Conservation (phyloP, 23 red algal genomes). For the Agarophyton chilense region DNA sequence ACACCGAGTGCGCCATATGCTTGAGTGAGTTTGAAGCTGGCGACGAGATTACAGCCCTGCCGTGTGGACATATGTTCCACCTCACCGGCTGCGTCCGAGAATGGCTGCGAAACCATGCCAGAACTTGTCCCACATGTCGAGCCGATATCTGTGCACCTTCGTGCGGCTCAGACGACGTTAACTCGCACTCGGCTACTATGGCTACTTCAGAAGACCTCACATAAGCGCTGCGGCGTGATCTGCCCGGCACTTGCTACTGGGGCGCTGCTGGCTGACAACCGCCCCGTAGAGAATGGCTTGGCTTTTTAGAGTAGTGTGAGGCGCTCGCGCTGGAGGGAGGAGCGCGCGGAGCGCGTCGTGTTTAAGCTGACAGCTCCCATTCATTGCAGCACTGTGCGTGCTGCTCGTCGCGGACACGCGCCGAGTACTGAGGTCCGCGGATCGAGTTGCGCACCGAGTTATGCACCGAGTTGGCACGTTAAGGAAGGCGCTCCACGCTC, state of each 20-base stretch:
- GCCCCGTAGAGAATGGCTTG: background rate
- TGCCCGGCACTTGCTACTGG: background rate
- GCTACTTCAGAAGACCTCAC: conserved; percentile 22
- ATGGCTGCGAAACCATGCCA: conserved; percentile 56
- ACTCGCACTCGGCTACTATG: conserved; percentile 28
- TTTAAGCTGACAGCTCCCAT: too few species aligned
- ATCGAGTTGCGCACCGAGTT: too few species aligned
- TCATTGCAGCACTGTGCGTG: too few species aligned
- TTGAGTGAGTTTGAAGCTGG: conserved; percentile 79
- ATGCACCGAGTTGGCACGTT: too few species aligned
- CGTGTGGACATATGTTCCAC: conserved; percentile 90
- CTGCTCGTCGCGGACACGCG: background rate
- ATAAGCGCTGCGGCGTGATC: background rate
- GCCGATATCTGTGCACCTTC: conserved; percentile 47
- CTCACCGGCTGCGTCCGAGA: conserved; percentile 60
- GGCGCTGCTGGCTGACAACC: background rate
- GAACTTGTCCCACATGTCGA: conserved; percentile 60
- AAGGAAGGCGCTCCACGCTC: too few species aligned
- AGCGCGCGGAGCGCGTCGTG: background rate
- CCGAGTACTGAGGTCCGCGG: background rate
- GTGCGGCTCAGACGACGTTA: conserved; percentile 17
- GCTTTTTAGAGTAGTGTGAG: background rate
- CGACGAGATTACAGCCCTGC: conserved; percentile 71
- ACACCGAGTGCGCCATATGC: conserved; percentile 76
- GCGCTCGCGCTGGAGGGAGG: background rate